Conservation (phyloP, 805 yeast species). For the Candida silvicultrix region DNA sequence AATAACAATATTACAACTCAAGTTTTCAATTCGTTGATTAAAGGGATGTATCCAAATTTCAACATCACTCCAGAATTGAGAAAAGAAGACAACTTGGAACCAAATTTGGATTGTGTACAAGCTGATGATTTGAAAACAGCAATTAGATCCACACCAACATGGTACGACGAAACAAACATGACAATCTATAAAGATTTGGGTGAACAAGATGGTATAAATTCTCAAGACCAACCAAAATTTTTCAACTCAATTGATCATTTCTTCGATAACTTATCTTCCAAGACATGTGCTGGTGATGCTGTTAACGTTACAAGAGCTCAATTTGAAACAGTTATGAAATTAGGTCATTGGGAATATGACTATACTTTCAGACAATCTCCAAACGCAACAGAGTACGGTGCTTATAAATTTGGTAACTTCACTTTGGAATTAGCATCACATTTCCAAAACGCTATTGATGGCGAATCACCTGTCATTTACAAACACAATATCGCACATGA, state of each 20-base stretch:
- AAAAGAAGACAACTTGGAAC: constrained; percentile 30
- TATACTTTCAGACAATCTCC: constrained; percentile 28
- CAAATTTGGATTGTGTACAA: constrained; percentile 27
- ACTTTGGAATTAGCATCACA: constrained; percentile 29
- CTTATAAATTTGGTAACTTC: constrained; percentile 29
- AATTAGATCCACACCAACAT: constrained; percentile 24
- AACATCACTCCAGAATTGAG: constrained; percentile 26
- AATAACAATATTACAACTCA: constrained; percentile 33
- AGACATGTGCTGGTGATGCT: constrained; percentile 32
- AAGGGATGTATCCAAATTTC: constrained; percentile 31
- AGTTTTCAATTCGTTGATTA: constrained; percentile 30
- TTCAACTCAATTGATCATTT: constrained; percentile 33
- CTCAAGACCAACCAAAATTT: constrained; percentile 14
- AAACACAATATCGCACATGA: constrained; percentile 38
- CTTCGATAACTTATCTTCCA: constrained; percentile 34
- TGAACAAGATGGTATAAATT: constrained; percentile 16
- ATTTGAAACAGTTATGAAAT: constrained; percentile 33
- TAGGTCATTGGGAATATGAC: constrained; percentile 40
- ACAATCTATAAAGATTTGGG: constrained; percentile 23
- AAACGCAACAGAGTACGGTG: constrained; percentile 29
- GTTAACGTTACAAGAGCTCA: constrained; percentile 24
- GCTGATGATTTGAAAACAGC: constrained; percentile 22
- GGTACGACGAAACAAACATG: constrained; percentile 30
- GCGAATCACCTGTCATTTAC: constrained; percentile 24
- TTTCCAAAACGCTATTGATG: constrained; percentile 23